Evolutionary conservation across 2,329 filamentous ascomycete genomes (phyloP), one percentile per base, ranked within the genome.

Genomic region (Grosmannia clavigera): DNA sequence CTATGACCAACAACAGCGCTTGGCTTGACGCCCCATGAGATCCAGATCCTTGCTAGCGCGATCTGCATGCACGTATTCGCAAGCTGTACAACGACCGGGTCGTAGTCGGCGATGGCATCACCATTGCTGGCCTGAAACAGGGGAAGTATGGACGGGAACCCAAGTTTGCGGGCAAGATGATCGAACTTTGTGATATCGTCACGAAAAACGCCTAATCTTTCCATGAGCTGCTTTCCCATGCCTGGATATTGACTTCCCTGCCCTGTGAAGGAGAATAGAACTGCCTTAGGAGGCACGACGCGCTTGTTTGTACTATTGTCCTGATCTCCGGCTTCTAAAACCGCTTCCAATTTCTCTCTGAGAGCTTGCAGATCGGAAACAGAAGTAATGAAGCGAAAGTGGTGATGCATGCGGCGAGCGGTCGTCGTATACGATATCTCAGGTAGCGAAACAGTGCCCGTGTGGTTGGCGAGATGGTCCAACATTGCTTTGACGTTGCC

Each of bases 391-490:
- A 80, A 74, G 51, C 82, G 77, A 73, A 78, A 81, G 65, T 78
- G 74, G 68, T 84, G 79, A 63, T 86, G 84, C 12, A 82, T 78
- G 54, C 80, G 78, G 27, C 85, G 79, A 16, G 86, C 87, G 3
- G 85, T 88, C 0, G 82, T 84, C 1, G 83, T 86, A 70, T 88
- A 89, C 0, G 85, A 80, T 1, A 89, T 71, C 61, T 82, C 75
- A 2, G 78, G 74, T 16, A 87, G 68, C 0, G 33, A 35, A 35
- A 11, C 33, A 80, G 78, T 1, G 76, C 76, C 33, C 33, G 3
- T 9, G 19, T n/a, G 43, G 43, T 5, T n/a, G 43, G 43, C 11
- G 19, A 46, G 14, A n/a, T 46, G 43, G 14, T n/a, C n/a, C 14
- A 46, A 5, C 43, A 46, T 5, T n/a, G 43, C 43, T 16, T 46